Evolutionary conservation across 192 early-diverging fungal species (phyloP), one percentile per base, ranked within the genome.

Genomic region (Entomortierella lignicola): DNA sequence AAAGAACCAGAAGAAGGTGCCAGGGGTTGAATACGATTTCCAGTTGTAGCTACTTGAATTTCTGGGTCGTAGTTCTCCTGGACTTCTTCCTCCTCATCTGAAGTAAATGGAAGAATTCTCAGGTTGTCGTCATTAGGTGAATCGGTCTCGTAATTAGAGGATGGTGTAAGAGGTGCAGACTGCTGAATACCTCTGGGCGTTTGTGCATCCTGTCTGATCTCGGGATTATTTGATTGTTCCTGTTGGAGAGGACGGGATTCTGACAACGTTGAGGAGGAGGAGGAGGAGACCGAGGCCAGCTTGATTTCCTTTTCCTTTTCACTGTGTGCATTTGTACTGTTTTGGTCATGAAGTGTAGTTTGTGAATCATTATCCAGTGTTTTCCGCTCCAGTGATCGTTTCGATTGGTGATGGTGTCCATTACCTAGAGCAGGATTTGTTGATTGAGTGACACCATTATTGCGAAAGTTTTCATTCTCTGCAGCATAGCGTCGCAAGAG

Each of bases 401-500:
- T 79, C 11, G 75, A 59, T 8, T 64, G 63, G 13, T 64, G 75
- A 11, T 69, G 55, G 20, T 64, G 61, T n/a, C 58, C 64, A 51
- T 72, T 58, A 10, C 39, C 34, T 26, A 60, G 68, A 15, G n/a
- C n/a, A n/a, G n/a, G n/a, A n/a, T n/a, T n/a, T n/a, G n/a, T n/a
- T n/a, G 51, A 30, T 29, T 55, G 54, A 3, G 42, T 47, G 54
- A 55, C 21, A 39, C 63, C 71, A 15, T 44, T 67, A 43, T 26
- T 63, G 32, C 51, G 56, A 53, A 41, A 59, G 63, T n/a, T 54
- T 25, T 69, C 53, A 13, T 69, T 55, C 34, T 74, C 77, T 39
- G 72, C 55, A 8, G 66, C 34, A 25, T 61, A 37, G 47, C 67
- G 72, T 44, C 75, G 71, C 13, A 86, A 42, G 8, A 69, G 70